Percentiles rank a stretch among this genome's conserved stretches.
Evolutionary conservation across 768 basidiomycete genomes (phyloP).

Genomic region (Strobilomyces confusus): DNA sequence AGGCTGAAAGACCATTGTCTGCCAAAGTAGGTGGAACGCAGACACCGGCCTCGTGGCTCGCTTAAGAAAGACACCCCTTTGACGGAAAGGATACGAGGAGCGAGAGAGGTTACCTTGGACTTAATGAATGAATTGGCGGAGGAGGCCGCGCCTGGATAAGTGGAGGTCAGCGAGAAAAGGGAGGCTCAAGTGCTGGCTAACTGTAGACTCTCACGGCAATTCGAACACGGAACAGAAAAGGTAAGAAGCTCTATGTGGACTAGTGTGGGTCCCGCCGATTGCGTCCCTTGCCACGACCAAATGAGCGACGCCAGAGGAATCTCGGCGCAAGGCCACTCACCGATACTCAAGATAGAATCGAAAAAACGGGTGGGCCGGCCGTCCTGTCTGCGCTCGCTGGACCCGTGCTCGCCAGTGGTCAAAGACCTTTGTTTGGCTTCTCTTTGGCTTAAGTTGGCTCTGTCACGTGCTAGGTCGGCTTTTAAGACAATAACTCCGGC

Average conservation of each 20-base stretch:
- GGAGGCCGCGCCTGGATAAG: slow-evolving; percentile 61
- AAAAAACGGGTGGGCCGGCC: slow-evolving; percentile 19
- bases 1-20: slow-evolving; percentile 25
- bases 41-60: slow-evolving; percentile 24
- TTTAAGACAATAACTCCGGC: slow-evolving; percentile 10
- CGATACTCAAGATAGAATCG: slow-evolving; percentile 9
- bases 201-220: slow-evolving; percentile 25
- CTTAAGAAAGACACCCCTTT: slow-evolving; percentile 9
- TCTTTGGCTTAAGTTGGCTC: slow-evolving; percentile 54
- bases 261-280: slow-evolving; percentile 53
- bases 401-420: slow-evolving; percentile 8
- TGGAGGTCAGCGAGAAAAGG: slow-evolving; percentile 10
- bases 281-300: slow-evolving; percentile 33
- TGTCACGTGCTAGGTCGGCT: slow-evolving; percentile 27
- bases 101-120: slow-evolving; percentile 42
- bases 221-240: slow-evolving; percentile 39
- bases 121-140: slow-evolving; percentile 62
- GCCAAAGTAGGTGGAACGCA: slow-evolving; percentile 17
- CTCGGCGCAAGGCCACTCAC: slow-evolving; percentile 8
- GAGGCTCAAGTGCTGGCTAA: background rate
- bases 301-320: slow-evolving; percentile 13
- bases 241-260: slow-evolving; percentile 43
- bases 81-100: slow-evolving; percentile 5
- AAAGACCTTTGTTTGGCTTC: slow-evolving; percentile 34
- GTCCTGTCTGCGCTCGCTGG: slow-evolving; percentile 2